Percentiles rank a stretch among this genome's conserved stretches.
These are phyloP conservation scores for Phytopythium aichiense DNA, from an alignment of 352 stramenopile genomes.

Conservation along the genomic window DNA sequence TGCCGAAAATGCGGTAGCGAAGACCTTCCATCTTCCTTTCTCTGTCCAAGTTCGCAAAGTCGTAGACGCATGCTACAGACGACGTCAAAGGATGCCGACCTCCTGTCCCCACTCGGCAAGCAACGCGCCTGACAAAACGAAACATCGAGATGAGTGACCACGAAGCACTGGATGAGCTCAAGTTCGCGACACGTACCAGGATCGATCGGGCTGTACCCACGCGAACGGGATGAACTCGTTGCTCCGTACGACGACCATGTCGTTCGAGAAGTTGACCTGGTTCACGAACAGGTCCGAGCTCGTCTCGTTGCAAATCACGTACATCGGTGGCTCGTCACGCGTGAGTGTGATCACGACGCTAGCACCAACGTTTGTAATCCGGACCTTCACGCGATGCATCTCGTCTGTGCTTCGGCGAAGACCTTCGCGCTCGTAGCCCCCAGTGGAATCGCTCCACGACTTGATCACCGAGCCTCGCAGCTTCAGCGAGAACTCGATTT, in stretches of 20 bases:
- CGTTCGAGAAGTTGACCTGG: constrained; percentile 62
- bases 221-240: constrained; percentile 79
- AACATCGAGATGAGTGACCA: neutral
- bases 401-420: constrained; percentile 37
- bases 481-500: constrained; percentile 84
- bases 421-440: constrained; percentile 30
- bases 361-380: constrained; percentile 69
- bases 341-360: constrained; percentile 80
- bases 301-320: constrained; percentile 82
- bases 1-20: constrained; percentile 67
- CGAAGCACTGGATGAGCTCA: neutral
- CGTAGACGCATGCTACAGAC: constrained; percentile 67
- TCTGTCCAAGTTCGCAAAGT: constrained; percentile 81
- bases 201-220: constrained; percentile 70
- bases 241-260: constrained; percentile 55
- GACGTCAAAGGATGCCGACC: constrained; percentile 49
- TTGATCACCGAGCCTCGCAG: constrained; percentile 53
- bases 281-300: constrained; percentile 68
- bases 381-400: constrained; percentile 71
- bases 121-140: constrained; percentile 41
- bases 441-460: constrained; percentile 41
- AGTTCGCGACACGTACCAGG: constrained; percentile 37
- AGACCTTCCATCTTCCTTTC: constrained; percentile 70
- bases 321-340: constrained; percentile 79
- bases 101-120: constrained; percentile 52